Conservation (phyloP, 2,329 filamentous ascomycete species). For the Ophiognomonia clavigignenti-juglandacearum region DNA sequence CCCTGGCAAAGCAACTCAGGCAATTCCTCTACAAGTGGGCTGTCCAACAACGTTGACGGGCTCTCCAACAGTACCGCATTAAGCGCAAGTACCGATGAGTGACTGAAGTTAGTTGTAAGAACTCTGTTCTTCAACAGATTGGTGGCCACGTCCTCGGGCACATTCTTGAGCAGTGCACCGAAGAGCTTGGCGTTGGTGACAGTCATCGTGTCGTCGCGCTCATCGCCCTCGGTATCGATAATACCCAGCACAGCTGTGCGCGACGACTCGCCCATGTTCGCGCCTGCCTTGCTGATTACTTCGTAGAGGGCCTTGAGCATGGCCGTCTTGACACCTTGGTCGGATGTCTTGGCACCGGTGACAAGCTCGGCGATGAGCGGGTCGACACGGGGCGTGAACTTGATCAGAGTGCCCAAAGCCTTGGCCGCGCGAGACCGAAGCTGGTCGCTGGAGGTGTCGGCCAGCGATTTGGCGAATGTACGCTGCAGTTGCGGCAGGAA, state of each 20-base stretch:
- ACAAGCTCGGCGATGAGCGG: conserved; percentile 89
- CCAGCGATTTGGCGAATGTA: conserved; percentile 93
- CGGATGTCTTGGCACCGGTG: conserved; percentile 87
- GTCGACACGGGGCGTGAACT: conserved; percentile 90
- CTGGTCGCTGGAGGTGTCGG: conserved; percentile 86
- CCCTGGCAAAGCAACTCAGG: conserved; percentile 75
- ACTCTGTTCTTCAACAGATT: conserved; percentile 64
- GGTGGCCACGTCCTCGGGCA: conserved; percentile 66
- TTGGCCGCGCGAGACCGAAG: conserved; percentile 85
- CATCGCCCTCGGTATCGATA: conserved; percentile 80
- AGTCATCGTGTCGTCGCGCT: conserved; percentile 70
- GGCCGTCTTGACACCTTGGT: conserved; percentile 82
- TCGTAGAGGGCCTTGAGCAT: conserved; percentile 98
- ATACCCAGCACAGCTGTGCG: conserved; percentile 79
- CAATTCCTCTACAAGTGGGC: conserved; percentile 65
- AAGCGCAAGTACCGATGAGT: conserved; percentile 76
- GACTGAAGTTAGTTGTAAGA: conserved; percentile 69
- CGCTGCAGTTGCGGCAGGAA: conserved; percentile 95
- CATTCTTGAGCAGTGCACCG: conserved; percentile 82
- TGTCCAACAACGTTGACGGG: conserved; percentile 61
- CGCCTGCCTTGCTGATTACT: conserved; percentile 89
- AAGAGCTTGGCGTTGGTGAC: conserved; percentile 89
- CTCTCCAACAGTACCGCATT: conserved; percentile 87
- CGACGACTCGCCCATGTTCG: conserved; percentile 90
- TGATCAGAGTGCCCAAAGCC: conserved; percentile 91